These are phyloP conservation scores for Graphilbum ipis-grandicollis DNA, from an alignment of 2,329 filamentous ascomycete genomes.

Conservation along the genomic window DNA sequence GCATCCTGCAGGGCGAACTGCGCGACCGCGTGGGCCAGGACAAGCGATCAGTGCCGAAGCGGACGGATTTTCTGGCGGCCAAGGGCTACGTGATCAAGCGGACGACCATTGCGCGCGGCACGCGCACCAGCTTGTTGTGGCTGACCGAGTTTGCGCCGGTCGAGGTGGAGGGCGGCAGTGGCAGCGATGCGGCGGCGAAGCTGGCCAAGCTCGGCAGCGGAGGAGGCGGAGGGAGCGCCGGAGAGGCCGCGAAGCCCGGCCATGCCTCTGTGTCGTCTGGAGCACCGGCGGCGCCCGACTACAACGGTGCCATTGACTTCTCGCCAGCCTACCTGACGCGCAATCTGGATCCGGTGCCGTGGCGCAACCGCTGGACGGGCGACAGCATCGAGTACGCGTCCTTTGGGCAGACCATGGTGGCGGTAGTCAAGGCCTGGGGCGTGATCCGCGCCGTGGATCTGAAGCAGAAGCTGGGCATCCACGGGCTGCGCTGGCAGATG, in stretches of 20 bases:
- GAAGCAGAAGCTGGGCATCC: constrained; percentile 37
- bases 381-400: constrained; percentile 40
- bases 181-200: no score
- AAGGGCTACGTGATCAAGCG: constrained; percentile 48
- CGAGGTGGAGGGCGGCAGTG: constrained; percentile 20
- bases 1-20: constrained; percentile 44
- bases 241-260: no score
- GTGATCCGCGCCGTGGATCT: constrained; percentile 41
- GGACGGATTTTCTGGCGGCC: constrained; percentile 38
- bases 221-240: background rate
- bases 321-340: constrained; percentile 15
- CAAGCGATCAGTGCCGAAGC: constrained; percentile 44
- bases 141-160: constrained; percentile 35
- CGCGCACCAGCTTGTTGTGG: constrained; percentile 47
- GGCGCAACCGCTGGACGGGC: constrained; percentile 38
- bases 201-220: no score
- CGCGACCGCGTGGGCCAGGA: constrained; percentile 40
- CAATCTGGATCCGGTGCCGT: constrained; percentile 36
- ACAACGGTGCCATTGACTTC: constrained; percentile 12
- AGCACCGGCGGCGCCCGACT: background rate
- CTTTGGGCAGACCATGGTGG: constrained; percentile 38
- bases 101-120: constrained; percentile 37
- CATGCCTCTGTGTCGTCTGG: no score
- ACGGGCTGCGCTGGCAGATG: constrained; percentile 40
- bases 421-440: constrained; percentile 37